Percentiles rank a stretch among this genome's conserved stretches.
Evolutionary conservation across 768 basidiomycete genomes (phyloP).

Genomic region (Suillus placidus): DNA sequence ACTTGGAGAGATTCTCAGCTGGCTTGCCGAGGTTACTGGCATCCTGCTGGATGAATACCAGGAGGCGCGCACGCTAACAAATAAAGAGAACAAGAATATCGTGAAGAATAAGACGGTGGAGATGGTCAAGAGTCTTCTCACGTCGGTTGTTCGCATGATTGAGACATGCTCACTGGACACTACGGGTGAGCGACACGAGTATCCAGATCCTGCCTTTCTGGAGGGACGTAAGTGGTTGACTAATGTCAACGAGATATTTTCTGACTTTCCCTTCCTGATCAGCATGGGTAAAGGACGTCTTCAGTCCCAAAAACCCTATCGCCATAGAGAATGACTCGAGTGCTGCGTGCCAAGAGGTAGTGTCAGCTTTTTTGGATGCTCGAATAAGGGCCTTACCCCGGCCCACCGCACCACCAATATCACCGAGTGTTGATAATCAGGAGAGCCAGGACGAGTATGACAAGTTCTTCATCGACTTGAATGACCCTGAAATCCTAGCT

Average conservation of each 20-base stretch:
- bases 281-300: conserved; percentile 64
- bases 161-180: conserved; percentile 43
- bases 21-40: conserved; percentile 64
- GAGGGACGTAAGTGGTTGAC: conserved; percentile 47
- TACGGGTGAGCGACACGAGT: conserved; percentile 38
- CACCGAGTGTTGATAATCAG: conserved; percentile 44
- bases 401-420: conserved; percentile 37
- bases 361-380: conserved; percentile 63
- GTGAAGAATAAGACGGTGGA: conserved; percentile 34
- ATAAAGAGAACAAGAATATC: conserved; percentile 14
- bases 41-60: conserved; percentile 59
- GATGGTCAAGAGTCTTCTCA: conserved; percentile 56
- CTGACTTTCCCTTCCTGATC: conserved; percentile 16
- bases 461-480: conserved; percentile 56
- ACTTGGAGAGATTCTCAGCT: conserved; percentile 56
- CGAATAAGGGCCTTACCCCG: conserved; percentile 51
- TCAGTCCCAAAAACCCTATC: conserved; percentile 49
- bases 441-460: conserved; percentile 84
- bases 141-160: conserved; percentile 56
- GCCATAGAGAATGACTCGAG: conserved; percentile 45
- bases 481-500: conserved; percentile 61
- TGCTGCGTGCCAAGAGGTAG: conserved; percentile 56
- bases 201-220: conserved; percentile 66
- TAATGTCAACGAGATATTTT: not conserved
- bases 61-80: conserved; percentile 26